A percentile compares a stretch with the other conserved stretches of the same genome.
Conservation (phyloP, 176 grass and related monocot genomes). For the Otatea glauca region DNA sequence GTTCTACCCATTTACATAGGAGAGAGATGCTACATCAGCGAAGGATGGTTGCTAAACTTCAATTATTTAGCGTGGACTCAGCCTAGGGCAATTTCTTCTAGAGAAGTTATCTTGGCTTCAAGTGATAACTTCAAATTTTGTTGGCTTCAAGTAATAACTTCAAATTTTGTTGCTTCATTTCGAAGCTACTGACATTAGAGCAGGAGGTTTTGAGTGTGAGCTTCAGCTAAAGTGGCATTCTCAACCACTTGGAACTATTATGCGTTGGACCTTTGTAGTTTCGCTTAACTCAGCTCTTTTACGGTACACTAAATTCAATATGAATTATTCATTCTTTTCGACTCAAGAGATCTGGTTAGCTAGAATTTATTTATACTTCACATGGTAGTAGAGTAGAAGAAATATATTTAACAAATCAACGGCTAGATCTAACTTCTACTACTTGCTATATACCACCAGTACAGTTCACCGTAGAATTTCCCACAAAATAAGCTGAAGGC, state of each 20-base stretch:
- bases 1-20: background rate
- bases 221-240: background rate
- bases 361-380: too few relatives aligned
- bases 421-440: too few relatives aligned
- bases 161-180: background rate
- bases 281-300: too few relatives aligned
- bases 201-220: background rate
- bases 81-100: background rate
- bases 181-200: background rate
- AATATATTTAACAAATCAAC: too few relatives aligned
- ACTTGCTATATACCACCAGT: too few relatives aligned
- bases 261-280: too few relatives aligned
- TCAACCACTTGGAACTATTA: background rate
- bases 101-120: background rate
- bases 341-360: too few relatives aligned
- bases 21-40: background rate
- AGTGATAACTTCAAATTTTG: background rate
- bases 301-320: too few relatives aligned
- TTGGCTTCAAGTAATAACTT: background rate
- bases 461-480: too few relatives aligned
- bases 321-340: too few relatives aligned
- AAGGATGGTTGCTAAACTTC: background rate
- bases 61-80: background rate
- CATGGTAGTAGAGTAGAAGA: too few relatives aligned
- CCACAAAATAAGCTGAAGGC: background rate